phyloP scores from a whole-genome alignment of 2,329 filamentous ascomycete species.

The Leptosphaerulina australis region DNA sequence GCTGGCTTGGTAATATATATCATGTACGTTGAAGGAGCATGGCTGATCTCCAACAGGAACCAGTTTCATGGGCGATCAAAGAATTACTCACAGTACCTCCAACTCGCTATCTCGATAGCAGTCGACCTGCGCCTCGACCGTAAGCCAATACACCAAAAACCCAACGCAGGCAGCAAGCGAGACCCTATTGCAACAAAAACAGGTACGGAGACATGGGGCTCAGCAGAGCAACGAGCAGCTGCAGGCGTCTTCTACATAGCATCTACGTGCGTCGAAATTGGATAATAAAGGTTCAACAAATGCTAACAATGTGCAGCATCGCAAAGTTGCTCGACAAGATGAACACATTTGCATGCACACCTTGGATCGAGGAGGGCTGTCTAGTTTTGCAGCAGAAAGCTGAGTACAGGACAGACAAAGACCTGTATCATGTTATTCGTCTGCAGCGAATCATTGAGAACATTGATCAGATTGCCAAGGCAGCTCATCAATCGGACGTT shows the following conservation, averaged over 20 bases:
- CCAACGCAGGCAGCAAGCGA: slow-evolving; percentile 31
- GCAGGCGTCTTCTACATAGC: slow-evolving; percentile 54
- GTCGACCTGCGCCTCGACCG: slow-evolving; percentile 41
- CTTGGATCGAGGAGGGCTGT: slow-evolving; percentile 49
- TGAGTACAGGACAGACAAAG: slow-evolving; percentile 45
- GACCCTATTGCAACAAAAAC: slow-evolving; percentile 24
- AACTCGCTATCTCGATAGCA: slow-evolving; percentile 40
- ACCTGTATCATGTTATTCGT: slow-evolving; percentile 46
- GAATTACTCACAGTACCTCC: slow-evolving; percentile 40
- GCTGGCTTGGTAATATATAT: slow-evolving; percentile 34
- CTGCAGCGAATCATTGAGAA: slow-evolving; percentile 50
- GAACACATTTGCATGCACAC: slow-evolving; percentile 44
- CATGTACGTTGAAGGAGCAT: not conserved
- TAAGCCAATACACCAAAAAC: slow-evolving; percentile 28
- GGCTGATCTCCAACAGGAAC: slow-evolving; percentile 28
- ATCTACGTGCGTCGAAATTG: slow-evolving; percentile 45
- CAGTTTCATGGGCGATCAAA: slow-evolving; percentile 41
- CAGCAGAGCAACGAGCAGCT: slow-evolving; percentile 54
- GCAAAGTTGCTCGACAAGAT: slow-evolving; percentile 49
- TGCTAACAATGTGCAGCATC: slow-evolving; percentile 35
- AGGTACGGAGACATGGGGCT: slow-evolving; percentile 29
- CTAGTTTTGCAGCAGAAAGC: slow-evolving; percentile 39
- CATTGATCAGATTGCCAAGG: slow-evolving; percentile 38
- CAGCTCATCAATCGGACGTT: slow-evolving; percentile 22
- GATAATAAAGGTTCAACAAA: not conserved